These are phyloP conservation scores for Aspergillus panamensis DNA, from an alignment of 495 filamentous ascomycete species.

Conservation along the genomic window DNA sequence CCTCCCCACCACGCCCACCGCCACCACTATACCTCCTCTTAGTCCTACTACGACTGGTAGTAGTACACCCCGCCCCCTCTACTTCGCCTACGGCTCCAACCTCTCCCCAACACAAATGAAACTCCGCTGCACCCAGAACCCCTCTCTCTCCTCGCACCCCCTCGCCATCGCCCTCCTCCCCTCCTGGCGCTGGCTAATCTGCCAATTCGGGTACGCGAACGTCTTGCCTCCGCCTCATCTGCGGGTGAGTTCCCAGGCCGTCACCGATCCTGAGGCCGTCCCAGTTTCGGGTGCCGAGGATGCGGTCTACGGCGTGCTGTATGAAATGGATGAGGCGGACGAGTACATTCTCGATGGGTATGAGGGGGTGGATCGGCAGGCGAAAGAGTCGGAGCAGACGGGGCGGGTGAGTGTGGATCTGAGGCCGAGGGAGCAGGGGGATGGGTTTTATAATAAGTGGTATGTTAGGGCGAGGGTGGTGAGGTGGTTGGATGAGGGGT, in stretches of 20 bases:
- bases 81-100: constrained; percentile 76
- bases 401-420: constrained; percentile 34
- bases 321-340: constrained; percentile 45
- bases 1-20: not conserved
- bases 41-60: too few relatives aligned
- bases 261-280: constrained; percentile 3
- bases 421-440: constrained; percentile 40
- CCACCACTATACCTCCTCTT: too few relatives aligned
- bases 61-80: constrained; percentile 34
- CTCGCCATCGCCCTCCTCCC: constrained; percentile 45
- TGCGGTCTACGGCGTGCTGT: constrained; percentile 58
- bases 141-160: constrained; percentile 47
- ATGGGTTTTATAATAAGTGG: constrained; percentile 41
- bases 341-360: constrained; percentile 41
- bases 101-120: constrained; percentile 65
- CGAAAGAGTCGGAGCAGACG: not conserved
- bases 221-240: constrained; percentile 44
- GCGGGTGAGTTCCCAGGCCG: constrained; percentile 26
- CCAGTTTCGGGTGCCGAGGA: constrained; percentile 27
- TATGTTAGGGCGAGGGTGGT: constrained; percentile 33
- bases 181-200: constrained; percentile 64
- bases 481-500: constrained; percentile 32
- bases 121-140: constrained; percentile 54
- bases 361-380: constrained; percentile 37
- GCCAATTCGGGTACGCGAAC: constrained; percentile 66